These are phyloP conservation scores for Termitomyces eurrhizus DNA, from an alignment of 768 basidiomycete species.

Conservation along the genomic window DNA sequence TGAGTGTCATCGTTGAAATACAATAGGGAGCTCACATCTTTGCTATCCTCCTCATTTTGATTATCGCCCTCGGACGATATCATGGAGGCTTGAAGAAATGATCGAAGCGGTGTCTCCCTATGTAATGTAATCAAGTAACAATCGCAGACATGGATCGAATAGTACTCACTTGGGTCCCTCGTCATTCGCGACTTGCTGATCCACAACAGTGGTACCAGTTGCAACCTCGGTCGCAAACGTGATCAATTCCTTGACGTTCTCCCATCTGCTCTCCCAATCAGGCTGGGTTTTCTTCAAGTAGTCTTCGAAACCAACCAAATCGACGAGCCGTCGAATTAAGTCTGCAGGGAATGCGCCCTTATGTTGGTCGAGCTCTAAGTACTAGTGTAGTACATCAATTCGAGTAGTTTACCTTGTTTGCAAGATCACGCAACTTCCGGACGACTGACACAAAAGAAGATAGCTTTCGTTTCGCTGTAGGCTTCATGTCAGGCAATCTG, in stretches of 20 bases:
- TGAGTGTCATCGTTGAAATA: neutral
- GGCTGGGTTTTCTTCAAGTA: conserved; percentile 66
- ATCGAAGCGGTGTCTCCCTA: conserved; percentile 58
- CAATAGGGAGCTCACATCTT: conserved; percentile 9
- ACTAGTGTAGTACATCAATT: neutral
- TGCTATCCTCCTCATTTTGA: conserved; percentile 42
- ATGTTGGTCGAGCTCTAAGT: neutral
- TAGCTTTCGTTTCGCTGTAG: conserved; percentile 61
- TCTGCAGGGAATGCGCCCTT: conserved; percentile 61
- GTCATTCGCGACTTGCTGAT: conserved; percentile 5
- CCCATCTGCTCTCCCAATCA: conserved; percentile 78
- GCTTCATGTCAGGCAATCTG: conserved; percentile 59
- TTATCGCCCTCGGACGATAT: conserved; percentile 76
- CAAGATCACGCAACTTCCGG: conserved; percentile 45
- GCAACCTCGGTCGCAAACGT: conserved; percentile 67
- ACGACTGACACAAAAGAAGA: conserved; percentile 56
- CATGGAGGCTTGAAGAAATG: conserved; percentile 80
- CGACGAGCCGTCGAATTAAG: conserved; percentile 55
- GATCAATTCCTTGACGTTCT: conserved; percentile 83
- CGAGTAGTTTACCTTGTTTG: conserved; percentile 35
- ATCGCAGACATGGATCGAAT: neutral
- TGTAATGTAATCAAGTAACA: neutral
- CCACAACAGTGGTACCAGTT: conserved; percentile 17
- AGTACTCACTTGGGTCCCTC: conserved; percentile 1
- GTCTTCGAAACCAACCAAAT: conserved; percentile 59